Base-by-base conservation (phyloP, 2,329 filamentous ascomycete species). In the Verticillium longisporum region DNA sequence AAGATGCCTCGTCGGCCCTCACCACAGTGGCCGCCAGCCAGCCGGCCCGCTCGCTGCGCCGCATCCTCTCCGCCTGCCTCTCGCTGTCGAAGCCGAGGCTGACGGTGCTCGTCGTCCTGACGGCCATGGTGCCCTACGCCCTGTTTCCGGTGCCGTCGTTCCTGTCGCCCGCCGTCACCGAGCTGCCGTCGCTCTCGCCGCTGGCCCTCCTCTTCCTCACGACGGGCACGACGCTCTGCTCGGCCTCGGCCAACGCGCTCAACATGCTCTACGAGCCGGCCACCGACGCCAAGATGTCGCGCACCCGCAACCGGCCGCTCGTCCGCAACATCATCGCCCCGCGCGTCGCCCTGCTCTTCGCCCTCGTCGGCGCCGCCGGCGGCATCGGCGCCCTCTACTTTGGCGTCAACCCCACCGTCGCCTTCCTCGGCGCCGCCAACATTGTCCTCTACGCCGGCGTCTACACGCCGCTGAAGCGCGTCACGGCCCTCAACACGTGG, bases 211-310 rank as follows among this genome's bases (percentile, higher is more conserved):
- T 96, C 58, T 98, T 97, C 79, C 86, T 99, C 58, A 97, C 94
- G 0, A 86, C 86, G 4, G 94, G 95, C 62, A 98, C 95, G 0
- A 87, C 93, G 4, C 82, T 97, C 21, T 95, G 91, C 73, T 90
- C 87, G n/a, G 92, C 93, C 54, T 91, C 90, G 62, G 95, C 95
- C 54, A 99, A 99, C 73, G 86, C 95, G 1, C 81, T 98, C 66
- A 99, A 99, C 75, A 99, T 99, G 95, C 86, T 97, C 62, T 92
- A 97, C 75, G 95, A 99, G 75, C 90, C 88, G 10, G 82, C 88
- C 62, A 93, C 93, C 71, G 95, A 99, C 74, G 91, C 92, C 55
- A 87, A 90, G 69, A 99, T 99, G 95, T 88, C 85, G 38, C 87
- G 95, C n/a, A 99, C 95, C 2, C 85, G 91, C 33, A 97, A 97